Base-by-base conservation (phyloP, 2,329 filamentous ascomycete genomes). In the Stachybotrys chlorohalonatus region DNA sequence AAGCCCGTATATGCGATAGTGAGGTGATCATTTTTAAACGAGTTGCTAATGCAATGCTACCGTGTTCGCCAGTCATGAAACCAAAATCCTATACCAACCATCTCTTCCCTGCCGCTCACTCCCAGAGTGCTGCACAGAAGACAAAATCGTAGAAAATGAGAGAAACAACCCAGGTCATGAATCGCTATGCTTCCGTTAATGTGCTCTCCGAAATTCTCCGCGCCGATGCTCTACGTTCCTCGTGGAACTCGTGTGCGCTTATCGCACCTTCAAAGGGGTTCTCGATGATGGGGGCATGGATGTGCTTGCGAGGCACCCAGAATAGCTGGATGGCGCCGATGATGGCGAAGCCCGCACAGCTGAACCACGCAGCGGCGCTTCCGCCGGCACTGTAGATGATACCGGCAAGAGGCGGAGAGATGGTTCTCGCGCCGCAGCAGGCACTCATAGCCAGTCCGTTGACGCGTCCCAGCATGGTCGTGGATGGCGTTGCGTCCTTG, bases 371-470 rank as follows among this genome's bases (percentile, higher is more conserved):
- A 1, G 70, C 66, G 0, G 69, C 71, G 6, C 71, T 74, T 7
- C 72, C 79, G 5, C 84, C 84, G 3, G 81, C 63, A 15, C 82
- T 81, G 61, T 89, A 90, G 5, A 90, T 73, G 36, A 84, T 76
- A 2, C 86, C 86, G 2, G 84, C 83, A 31, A 89, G 69, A 0
- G 86, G 86, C 24, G 85, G 86, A 1, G 85, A 84, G 46, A 89
- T 65, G 0, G 84, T 89, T n/a, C 86, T 78, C 56, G 84, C 85
- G 5, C 83, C 80, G 17, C 86, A 87, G n/a, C 85, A 86, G 1
- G 82, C 85, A 3, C 83, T 86, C 57, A 87, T 87, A 51, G 86
- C 85, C 8, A 89, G 71, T 0, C 86, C 86, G 58, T 90, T 90
- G 66, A 90, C 86, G 61, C 81, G 84, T 1, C 86, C 86, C 15